Evolutionary conservation across 2,329 filamentous ascomycete species (phyloP).

Genomic region (Drechslerella coelobrocha): DNA sequence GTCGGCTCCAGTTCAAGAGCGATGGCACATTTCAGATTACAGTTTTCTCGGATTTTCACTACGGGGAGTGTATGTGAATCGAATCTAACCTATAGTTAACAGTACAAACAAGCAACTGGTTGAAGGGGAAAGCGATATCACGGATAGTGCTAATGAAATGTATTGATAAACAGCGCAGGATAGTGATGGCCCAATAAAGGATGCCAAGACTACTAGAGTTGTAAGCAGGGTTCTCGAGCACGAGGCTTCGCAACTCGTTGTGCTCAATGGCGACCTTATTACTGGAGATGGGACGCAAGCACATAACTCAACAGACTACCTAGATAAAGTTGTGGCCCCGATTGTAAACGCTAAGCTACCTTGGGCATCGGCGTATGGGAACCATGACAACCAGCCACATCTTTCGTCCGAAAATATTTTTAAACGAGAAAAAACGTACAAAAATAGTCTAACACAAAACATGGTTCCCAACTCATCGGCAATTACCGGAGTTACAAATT

Average conservation of each 20-base stretch:
- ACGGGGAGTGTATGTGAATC: too few species aligned
- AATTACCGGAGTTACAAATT: constrained; percentile 63
- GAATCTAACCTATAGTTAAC: too few species aligned
- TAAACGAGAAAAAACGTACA: constrained; percentile 58
- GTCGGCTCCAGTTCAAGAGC: too few species aligned
- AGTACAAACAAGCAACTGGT: too few species aligned
- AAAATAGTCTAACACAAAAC: constrained; percentile 59
- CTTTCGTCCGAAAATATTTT: constrained; percentile 62
- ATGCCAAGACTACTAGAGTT: constrained; percentile 66
- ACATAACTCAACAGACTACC: constrained; percentile 65
- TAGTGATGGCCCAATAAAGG: constrained; percentile 57
- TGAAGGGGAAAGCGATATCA: too few species aligned
- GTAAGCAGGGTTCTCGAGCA: constrained; percentile 66
- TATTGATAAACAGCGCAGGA: neutral
- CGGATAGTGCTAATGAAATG: neutral
- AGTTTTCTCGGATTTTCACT: too few species aligned
- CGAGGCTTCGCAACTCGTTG: constrained; percentile 68
- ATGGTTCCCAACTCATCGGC: constrained; percentile 57
- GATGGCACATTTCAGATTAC: too few species aligned
- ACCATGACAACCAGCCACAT: constrained; percentile 71
- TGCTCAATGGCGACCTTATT: constrained; percentile 75
- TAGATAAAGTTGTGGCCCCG: constrained; percentile 68
- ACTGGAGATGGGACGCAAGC: constrained; percentile 70
- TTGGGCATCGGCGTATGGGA: constrained; percentile 75
- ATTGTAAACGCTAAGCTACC: constrained; percentile 65